Conservation (phyloP, 176 grass and related monocot species). For the Oryza rufipogon region DNA sequence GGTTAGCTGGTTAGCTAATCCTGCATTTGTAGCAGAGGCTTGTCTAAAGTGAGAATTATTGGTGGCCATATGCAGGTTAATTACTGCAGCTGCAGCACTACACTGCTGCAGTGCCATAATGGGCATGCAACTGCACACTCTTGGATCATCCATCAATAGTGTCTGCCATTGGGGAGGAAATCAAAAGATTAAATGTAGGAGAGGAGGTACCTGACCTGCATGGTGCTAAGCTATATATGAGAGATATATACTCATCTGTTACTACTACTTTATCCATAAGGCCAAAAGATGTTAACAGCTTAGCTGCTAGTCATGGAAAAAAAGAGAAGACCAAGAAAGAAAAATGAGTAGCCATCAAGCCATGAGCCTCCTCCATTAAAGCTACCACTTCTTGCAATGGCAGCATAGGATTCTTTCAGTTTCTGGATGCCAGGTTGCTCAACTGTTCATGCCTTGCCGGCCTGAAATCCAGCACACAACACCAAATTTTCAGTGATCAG, state of each 20-base stretch:
- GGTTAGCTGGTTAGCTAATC: not conserved
- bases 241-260: not conserved
- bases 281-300: not conserved
- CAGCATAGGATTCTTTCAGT: conserved; percentile 37
- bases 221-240: not conserved
- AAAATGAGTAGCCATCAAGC: not conserved
- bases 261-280: not conserved
- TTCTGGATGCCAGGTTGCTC: not conserved
- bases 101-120: not conserved
- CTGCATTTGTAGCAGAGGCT: not conserved
- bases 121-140: not conserved
- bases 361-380: not conserved
- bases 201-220: not conserved
- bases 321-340: not conserved
- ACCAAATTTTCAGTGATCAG: not conserved
- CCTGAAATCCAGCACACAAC: conserved; percentile 7
- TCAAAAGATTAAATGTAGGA: not conserved
- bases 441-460: not conserved
- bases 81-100: conserved; percentile 20
- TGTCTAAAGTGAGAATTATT: conserved; percentile 10
- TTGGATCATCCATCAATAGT: conserved; percentile 1
- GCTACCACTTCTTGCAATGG: not conserved
- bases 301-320: not conserved
- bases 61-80: not conserved
- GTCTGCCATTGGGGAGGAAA: not conserved